Evolutionary conservation across 805 yeast species (phyloP), one percentile per base, ranked within the genome.

Genomic region (Lachancea waltii): DNA sequence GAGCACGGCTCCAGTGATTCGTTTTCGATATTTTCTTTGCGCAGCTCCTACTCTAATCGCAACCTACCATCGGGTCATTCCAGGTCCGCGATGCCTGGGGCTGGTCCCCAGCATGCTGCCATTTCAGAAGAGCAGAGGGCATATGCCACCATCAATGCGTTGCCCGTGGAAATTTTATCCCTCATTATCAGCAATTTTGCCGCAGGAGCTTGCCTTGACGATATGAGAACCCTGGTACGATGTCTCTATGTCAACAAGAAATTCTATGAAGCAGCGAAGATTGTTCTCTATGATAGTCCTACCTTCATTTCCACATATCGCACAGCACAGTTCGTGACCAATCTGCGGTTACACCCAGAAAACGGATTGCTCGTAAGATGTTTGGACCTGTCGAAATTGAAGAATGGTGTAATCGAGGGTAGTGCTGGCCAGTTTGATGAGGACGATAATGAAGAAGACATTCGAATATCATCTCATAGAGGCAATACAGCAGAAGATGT

Each of bases 301-400:
- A 43, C 50, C 10, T 72, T 86, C 47, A 72, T 76, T 0, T 78
- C 94, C 2, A 79, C 89, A 5, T 86, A 82, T 54, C 64, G 95
- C 29, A 73, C 84, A 30, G 92, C 85, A 0, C 95, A 86, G 58
- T 79, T 86, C 50, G 76, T 86, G 4, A 70, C 87, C 2, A 70
- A 78, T 4, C 58, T 86, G n/a, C 66, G 82, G 30, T 65, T 72
- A 38, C 71, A 73, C 45, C 68, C 73, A 7, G 62, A 64, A 3
- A 68, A 81, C 36, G 87, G 89, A 0, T 50, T 54, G 17, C 67
- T 69, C 42, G 83, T 86, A 2, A 68, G 68, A 46, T 42, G 49
- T 0, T 53, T 86, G 30, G 85, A 86, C 53, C 56, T 86, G 18
- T 78, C 89, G 1, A 56, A 53, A 4, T 40, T 72, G 33, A 47